Percentiles rank a stretch among this genome's conserved stretches.
Conservation (phyloP, 1,284 basidiomycete genomes). For the Ganoderma lucidum region DNA sequence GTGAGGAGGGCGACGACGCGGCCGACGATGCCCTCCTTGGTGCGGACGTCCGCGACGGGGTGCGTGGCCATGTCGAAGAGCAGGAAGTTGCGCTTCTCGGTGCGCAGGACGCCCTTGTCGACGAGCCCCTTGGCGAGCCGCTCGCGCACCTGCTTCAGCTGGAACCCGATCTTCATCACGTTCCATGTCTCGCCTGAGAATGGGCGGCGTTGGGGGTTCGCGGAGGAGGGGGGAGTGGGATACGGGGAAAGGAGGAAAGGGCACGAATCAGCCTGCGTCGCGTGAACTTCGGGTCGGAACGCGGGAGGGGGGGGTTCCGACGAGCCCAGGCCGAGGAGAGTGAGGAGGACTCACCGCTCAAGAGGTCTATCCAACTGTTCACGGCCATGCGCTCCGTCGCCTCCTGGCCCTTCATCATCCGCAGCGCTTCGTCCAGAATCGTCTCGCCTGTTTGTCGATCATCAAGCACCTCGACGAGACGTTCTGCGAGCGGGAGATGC, state of each 20-base stretch:
- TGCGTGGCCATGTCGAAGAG: conserved; percentile 99
- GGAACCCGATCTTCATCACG: conserved; percentile 97
- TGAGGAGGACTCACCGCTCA: conserved; percentile 74
- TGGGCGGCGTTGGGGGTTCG: neutral
- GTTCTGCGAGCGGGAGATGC: conserved; percentile 80
- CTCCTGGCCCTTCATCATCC: conserved; percentile 87
- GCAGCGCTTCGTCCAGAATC: conserved; percentile 93
- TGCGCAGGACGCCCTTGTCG: conserved; percentile 96
- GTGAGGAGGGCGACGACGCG: conserved; percentile 84
- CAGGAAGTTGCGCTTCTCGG: conserved; percentile 96
- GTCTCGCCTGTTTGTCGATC: conserved; percentile 94
- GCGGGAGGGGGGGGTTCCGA: conserved; percentile 1
- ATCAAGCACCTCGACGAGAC: conserved; percentile 91
- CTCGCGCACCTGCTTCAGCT: conserved; percentile 96
- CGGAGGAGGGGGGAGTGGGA: neutral
- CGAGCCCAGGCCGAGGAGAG: conserved; percentile 2
- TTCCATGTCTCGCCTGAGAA: conserved; percentile 95
- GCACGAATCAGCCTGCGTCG: conserved; percentile 28
- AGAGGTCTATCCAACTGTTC: conserved; percentile 92
- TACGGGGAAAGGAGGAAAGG: neutral
- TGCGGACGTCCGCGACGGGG: conserved; percentile 90
- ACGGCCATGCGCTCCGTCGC: conserved; percentile 80
- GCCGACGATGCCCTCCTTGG: conserved; percentile 85
- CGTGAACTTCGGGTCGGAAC: conserved; percentile 9
- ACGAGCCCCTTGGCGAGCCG: conserved; percentile 96